A percentile compares a stretch with the other conserved stretches of the same genome.
Evolutionary conservation across 331 rosid genomes (phyloP).

Genomic region (Acacia concinna): DNA sequence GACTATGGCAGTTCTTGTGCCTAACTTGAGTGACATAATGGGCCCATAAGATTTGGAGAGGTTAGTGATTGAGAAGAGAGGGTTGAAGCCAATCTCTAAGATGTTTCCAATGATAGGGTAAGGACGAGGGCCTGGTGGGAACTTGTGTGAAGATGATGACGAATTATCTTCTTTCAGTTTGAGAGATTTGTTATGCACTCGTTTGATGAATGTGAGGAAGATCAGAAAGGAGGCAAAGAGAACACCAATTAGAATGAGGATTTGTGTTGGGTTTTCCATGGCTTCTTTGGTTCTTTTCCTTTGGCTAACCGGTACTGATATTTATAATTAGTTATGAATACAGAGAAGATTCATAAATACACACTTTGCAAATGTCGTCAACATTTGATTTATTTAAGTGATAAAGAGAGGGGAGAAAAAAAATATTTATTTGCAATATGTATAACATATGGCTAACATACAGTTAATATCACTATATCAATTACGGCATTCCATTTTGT

Average conservation of each 20-base stretch:
- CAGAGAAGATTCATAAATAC: too few relatives aligned
- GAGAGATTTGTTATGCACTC: not conserved
- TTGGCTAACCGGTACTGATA: not conserved
- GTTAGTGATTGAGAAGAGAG: not conserved
- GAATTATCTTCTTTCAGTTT: not conserved
- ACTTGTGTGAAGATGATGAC: not conserved
- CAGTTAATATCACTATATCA: too few relatives aligned
- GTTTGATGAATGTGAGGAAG: not conserved
- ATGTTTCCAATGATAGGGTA: constrained; percentile 5
- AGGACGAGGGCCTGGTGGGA: not conserved
- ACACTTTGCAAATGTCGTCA: too few relatives aligned
- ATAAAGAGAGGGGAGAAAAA: too few relatives aligned
- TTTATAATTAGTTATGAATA: too few relatives aligned
- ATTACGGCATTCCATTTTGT: too few relatives aligned
- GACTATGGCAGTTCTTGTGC: not conserved
- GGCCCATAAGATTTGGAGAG: constrained; percentile 10
- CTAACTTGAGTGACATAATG: not conserved
- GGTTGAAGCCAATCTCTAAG: not conserved
- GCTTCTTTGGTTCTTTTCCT: not conserved
- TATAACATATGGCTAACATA: too few relatives aligned
- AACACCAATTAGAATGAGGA: not conserved
- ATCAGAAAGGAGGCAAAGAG: not conserved
- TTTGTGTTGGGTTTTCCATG: not conserved
- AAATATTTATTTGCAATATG: too few relatives aligned
- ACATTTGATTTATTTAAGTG: too few relatives aligned